A percentile compares a stretch with the other conserved stretches of the same genome.
These are phyloP conservation scores for Hyaloscypha variabilis DNA, from an alignment of 495 filamentous ascomycete species.

Conservation along the genomic window DNA sequence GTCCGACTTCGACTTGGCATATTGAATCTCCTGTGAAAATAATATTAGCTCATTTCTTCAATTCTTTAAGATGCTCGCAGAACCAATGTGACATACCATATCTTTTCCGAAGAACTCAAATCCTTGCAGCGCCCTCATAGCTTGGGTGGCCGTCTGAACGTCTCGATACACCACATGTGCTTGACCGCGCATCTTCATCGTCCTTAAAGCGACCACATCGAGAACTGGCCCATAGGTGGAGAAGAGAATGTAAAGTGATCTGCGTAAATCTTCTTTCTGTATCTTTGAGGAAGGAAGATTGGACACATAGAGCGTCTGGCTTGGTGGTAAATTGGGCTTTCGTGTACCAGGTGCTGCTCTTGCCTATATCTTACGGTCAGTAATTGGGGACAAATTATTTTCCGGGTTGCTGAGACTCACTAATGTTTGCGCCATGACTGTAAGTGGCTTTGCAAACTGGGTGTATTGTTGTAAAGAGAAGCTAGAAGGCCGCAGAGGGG, in stretches of 20 bases:
- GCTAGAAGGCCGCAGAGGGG: neutral
- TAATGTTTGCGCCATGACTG: conserved; percentile 17
- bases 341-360: conserved; percentile 8
- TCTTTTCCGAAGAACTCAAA: conserved; percentile 86
- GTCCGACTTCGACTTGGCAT: conserved; percentile 85
- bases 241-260: conserved; percentile 89
- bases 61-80: neutral
- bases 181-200: conserved; percentile 89
- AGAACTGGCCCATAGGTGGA: conserved; percentile 91
- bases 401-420: conserved; percentile 10
- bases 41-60: conserved; percentile 1
- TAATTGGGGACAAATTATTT: neutral
- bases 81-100: conserved; percentile 62
- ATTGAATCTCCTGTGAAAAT: conserved; percentile 73
- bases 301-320: conserved; percentile 82
- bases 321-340: conserved; percentile 48
- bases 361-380: neutral
- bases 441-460: neutral
- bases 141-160: conserved; percentile 82
- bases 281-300: conserved; percentile 85
- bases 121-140: conserved; percentile 84
- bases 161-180: conserved; percentile 93
- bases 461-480: neutral
- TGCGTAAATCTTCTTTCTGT: conserved; percentile 79
- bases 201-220: conserved; percentile 90